Percentiles rank a stretch among this genome's conserved stretches.
Evolutionary conservation across 208 protist species (phyloP).

Genomic region (Angomonas deanei): DNA sequence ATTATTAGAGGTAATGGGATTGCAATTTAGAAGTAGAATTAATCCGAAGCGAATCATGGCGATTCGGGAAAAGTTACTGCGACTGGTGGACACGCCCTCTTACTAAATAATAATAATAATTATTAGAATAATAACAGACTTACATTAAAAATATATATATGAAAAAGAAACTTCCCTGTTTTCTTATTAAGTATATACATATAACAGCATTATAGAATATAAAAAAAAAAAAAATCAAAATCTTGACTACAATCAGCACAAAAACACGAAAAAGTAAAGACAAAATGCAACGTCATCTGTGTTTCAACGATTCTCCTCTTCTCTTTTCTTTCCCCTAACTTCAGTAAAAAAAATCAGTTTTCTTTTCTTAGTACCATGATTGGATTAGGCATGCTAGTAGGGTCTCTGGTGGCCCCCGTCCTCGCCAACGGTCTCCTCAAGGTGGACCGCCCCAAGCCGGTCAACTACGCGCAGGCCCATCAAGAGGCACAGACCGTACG

Average conservation of each 20-base stretch:
- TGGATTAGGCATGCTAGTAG: slow-evolving; percentile 16
- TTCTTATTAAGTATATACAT: not conserved
- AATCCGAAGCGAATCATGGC: slow-evolving; percentile 12
- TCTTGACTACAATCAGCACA: not conserved
- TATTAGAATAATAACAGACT: not conserved
- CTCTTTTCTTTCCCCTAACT: slow-evolving; percentile 1
- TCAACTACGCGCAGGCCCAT: slow-evolving; percentile 50
- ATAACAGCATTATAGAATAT: too few species aligned
- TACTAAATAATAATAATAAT: slow-evolving; percentile 5
- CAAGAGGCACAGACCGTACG: slow-evolving; percentile 36
- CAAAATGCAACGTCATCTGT: not conserved
- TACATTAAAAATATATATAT: not conserved
- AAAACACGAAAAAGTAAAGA: not conserved
- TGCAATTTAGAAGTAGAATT: too few species aligned
- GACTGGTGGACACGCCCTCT: slow-evolving; percentile 25
- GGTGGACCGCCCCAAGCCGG: slow-evolving; percentile 46
- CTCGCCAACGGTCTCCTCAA: slow-evolving; percentile 47
- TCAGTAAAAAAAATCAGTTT: not conserved
- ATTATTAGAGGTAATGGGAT: not conserved
- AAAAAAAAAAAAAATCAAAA: not conserved
- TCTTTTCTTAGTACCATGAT: slow-evolving; percentile 3
- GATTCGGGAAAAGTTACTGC: slow-evolving; percentile 47
- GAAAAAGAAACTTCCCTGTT: not conserved
- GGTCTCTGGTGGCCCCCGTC: slow-evolving; percentile 20
- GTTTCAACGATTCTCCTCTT: slow-evolving; percentile 1